Evolutionary conservation across 1,284 basidiomycete genomes (phyloP), one percentile per base, ranked within the genome.

Genomic region (Ustilago tritici): DNA sequence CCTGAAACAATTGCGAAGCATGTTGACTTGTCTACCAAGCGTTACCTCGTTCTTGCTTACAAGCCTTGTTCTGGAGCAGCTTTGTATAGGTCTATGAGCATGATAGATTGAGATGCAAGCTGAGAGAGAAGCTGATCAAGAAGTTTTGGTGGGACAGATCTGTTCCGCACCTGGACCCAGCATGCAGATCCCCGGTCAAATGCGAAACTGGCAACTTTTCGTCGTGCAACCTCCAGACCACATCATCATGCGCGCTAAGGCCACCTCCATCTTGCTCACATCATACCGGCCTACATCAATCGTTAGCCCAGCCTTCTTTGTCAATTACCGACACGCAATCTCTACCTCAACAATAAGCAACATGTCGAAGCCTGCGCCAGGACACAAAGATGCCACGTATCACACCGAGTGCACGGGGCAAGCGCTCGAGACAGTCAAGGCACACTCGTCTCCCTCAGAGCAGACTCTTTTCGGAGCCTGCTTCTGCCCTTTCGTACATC

Each of bases 401-500:
- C 73, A 76, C 52, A 76, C 73, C 54, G 65, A 89, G 73, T 90
- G 89, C 76, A 92, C 91, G 2, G 91, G 90, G 1, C 81, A 78
- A 7, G 91, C 91, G 2, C 88, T 88, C 3, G 82, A 89, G 75
- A 90, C 89, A 0, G 91, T 90, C 84, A 36, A 84, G 86, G 71
- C 90, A 88, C 83, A 88, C 89, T 10, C 88, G 87, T 84, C 64
- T 4, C 69, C 76, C 4, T 59, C 78, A 14, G 73, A 78, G 87
- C 15, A 92, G 12, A 87, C 90, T 0, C 90, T 92, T 79, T 91
- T 90, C 79, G 87, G 90, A 3, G 90, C 90, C 66, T 92, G 91
- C 90, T 92, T 92, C 84, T 92, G 91, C 77, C 91, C 91, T 0
- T 92, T 88, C 71, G 91, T 91, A 7, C 91, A 92, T 76, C 87